Evolutionary conservation across 2,329 filamentous ascomycete species (phyloP).

Genomic region (Dactylellina sp.): DNA sequence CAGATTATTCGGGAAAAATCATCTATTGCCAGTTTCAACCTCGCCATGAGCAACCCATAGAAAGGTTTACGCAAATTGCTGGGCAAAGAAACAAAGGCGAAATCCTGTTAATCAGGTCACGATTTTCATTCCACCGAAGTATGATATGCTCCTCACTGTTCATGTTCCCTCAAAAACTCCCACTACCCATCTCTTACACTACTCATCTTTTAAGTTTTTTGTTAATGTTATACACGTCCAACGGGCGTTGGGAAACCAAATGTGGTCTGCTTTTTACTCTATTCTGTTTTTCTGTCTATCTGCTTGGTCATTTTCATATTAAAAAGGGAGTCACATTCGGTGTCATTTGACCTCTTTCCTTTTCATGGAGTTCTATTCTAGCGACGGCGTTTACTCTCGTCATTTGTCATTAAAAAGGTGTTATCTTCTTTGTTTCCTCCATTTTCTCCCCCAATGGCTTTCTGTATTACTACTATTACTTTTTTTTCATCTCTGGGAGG

Average conservation of each 20-base stretch:
- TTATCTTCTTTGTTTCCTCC: slow-evolving; percentile 36
- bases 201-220: not conserved
- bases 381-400: slow-evolving; percentile 48
- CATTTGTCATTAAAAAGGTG: slow-evolving; percentile 37
- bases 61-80: slow-evolving; percentile 34
- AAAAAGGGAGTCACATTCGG: slow-evolving; percentile 53
- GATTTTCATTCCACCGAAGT: slow-evolving; percentile 14
- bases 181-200: not conserved
- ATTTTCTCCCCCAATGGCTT: not conserved
- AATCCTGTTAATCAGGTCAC: not conserved
- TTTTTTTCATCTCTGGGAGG: slow-evolving; percentile 25
- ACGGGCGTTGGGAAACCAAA: slow-evolving; percentile 27
- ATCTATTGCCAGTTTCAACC: slow-evolving; percentile 60
- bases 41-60: slow-evolving; percentile 55
- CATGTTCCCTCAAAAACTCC: not conserved
- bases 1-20: slow-evolving; percentile 64
- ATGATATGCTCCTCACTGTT: slow-evolving; percentile 2
- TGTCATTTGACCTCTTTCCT: slow-evolving; percentile 53
- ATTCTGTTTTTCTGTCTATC: slow-evolving; percentile 13
- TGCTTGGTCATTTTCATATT: slow-evolving; percentile 24
- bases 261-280: slow-evolving; percentile 9
- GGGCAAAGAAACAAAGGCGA: not conserved
- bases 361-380: slow-evolving; percentile 47
- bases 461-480: slow-evolving; percentile 52
- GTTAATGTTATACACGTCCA: slow-evolving; percentile 20